Percentiles rank a stretch among this genome's conserved stretches.
Conservation (phyloP, 2,329 filamentous ascomycete species). For the Botrytis medusae region DNA sequence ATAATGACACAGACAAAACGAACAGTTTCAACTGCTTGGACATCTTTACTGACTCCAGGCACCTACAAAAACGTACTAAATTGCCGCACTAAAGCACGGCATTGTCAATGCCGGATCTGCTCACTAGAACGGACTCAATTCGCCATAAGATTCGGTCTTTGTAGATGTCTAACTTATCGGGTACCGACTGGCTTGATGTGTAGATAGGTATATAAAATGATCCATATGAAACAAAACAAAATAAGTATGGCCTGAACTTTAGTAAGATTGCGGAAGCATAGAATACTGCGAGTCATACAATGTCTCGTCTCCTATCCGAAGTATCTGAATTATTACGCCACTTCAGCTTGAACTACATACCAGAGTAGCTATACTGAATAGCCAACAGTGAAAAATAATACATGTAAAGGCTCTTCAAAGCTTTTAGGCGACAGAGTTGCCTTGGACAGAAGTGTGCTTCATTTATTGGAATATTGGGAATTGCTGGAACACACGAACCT, state of each 20-base stretch:
- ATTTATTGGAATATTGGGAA: neutral
- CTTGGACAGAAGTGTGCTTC: neutral
- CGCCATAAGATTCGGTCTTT: neutral
- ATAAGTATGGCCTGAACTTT: neutral
- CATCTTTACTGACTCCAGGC: neutral
- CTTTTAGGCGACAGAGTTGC: neutral
- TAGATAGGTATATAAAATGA: neutral
- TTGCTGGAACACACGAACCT: neutral
- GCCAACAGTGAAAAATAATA: neutral
- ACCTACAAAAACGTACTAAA: neutral
- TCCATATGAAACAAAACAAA: neutral
- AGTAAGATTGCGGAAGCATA: neutral
- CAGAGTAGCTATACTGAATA: too few relatives aligned
- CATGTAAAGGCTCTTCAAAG: neutral
- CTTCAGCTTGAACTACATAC: neutral
- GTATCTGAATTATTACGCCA: neutral
- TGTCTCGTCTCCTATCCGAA: neutral
- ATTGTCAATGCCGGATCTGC: slow-evolving; percentile 5
- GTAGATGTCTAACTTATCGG: neutral
- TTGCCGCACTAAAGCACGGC: neutral
- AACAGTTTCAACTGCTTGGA: neutral
- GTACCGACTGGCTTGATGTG: neutral
- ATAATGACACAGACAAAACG: neutral
- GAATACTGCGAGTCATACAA: slow-evolving; percentile 1
- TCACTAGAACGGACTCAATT: neutral